Evolutionary conservation across 2,329 filamentous ascomycete species (phyloP), one percentile per base, ranked within the genome.

Genomic region (Eutypa lata): DNA sequence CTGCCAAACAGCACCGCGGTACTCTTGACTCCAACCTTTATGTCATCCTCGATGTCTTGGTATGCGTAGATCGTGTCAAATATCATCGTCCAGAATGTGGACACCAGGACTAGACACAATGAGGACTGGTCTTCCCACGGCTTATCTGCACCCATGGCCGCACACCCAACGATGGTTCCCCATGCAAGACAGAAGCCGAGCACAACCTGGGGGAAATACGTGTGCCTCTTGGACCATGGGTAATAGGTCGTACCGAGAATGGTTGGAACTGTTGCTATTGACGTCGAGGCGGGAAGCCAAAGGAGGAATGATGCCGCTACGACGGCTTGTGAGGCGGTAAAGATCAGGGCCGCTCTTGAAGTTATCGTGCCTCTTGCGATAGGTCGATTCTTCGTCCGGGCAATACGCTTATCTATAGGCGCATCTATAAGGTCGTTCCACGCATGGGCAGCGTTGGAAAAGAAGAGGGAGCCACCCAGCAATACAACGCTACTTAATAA

Each of bases 61-160:
- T 62, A 53, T 3, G 64, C 66, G 47, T 68, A 69, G 14, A 68
- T 61, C 2, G 64, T 68, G 48, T 68, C 66, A 45, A 55, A 68
- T 16, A 64, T 56, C 13, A 61, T 46, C 1, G 50, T 52, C 64
- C 64, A 68, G 2, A 62, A 22, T 2, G 58, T 52, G 5, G 37
- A 50, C 10, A 58, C 57, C 2, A 53, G 1, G 3, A 61, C 18
- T 4, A 65, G 54, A 22, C 48, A 57, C 8, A 56, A 11, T 2
- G 53, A 53, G 7, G 57, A 48, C 6, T 38, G 2, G 16, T 56
- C 51, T 1, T 3, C 47, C 54, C 53, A 59, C 3, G 53, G 56
- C 6, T 35, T 22, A 2, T 43, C 40, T 0, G 47, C n/a, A 1
- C 55, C 54, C 47, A 58, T 44, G 1, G 57, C 54, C 2, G 51